These are phyloP conservation scores for Mortierella sp. DNA, from an alignment of 371 early-diverging fungal species.

Conservation along the genomic window DNA sequence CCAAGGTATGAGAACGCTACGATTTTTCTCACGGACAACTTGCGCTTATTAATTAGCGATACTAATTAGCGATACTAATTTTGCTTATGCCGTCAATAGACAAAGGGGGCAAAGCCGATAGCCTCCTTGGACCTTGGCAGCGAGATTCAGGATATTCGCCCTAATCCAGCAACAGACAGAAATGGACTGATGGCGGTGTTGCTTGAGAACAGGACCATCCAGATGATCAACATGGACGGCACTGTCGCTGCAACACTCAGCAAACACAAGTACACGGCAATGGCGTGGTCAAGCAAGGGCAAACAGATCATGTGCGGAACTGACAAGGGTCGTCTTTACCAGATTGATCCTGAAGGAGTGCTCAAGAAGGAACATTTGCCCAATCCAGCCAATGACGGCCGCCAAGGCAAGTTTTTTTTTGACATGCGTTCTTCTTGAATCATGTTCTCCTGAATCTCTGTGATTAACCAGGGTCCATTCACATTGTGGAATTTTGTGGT, in stretches of 20 bases:
- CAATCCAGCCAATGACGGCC: constrained; percentile 22
- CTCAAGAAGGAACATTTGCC: constrained; percentile 50
- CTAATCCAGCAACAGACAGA: constrained; percentile 37
- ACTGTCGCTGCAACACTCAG: constrained; percentile 18
- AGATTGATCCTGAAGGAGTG: constrained; percentile 40
- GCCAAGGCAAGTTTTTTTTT: constrained; percentile 23
- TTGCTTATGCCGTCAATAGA: constrained; percentile 9
- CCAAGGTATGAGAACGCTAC: constrained; percentile 28
- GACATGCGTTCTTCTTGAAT: background rate
- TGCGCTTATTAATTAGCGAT: background rate
- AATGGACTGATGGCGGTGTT: constrained; percentile 40
- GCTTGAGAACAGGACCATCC: constrained; percentile 23
- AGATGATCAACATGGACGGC: constrained; percentile 27
- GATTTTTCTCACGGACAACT: background rate
- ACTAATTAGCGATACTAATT: background rate
- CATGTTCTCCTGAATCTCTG: background rate
- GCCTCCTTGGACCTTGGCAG: constrained; percentile 5
- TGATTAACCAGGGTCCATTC: background rate
- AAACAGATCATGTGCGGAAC: constrained; percentile 58
- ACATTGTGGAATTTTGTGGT: background rate
- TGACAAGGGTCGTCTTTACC: constrained; percentile 34
- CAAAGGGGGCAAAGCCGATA: constrained; percentile 19
- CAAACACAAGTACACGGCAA: constrained; percentile 43
- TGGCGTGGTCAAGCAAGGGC: constrained; percentile 53
- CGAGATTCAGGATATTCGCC: constrained; percentile 42